phyloP scores from a whole-genome alignment of 1,284 basidiomycete species.

The Porogramme epimiltina region DNA sequence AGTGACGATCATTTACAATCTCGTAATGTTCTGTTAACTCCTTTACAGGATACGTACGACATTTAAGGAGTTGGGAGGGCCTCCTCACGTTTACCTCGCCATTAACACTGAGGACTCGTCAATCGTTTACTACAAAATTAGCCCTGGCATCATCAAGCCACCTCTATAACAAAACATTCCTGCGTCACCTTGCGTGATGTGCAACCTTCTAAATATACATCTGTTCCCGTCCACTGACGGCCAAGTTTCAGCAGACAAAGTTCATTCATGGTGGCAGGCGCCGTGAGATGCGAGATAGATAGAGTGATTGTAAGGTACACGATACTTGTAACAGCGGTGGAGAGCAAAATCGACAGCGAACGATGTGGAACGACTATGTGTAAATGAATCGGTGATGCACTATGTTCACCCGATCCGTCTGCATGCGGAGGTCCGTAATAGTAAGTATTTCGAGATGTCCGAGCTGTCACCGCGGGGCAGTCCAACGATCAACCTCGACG shows the following conservation, averaged over 20 bases:
- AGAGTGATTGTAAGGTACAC: background rate
- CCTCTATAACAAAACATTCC: slow-evolving; percentile 41
- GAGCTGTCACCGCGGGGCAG: slow-evolving; percentile 31
- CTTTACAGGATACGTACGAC: slow-evolving; percentile 55
- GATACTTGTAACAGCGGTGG: background rate
- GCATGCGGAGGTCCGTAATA: background rate
- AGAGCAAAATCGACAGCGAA: slow-evolving; percentile 4
- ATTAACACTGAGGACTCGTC: slow-evolving; percentile 78
- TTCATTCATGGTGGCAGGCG: no score
- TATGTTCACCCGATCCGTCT: no score
- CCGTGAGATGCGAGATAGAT: no score
- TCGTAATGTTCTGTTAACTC: background rate
- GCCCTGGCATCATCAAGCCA: slow-evolving; percentile 74
- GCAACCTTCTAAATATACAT: no score
- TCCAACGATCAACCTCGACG: slow-evolving; percentile 74
- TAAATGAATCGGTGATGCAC: background rate
- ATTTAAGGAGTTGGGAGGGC: slow-evolving; percentile 50
- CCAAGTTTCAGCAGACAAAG: no score
- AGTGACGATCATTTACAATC: slow-evolving; percentile 1
- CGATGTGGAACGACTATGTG: background rate
- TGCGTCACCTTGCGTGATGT: no score
- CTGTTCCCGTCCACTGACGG: no score
- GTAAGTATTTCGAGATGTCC: background rate
- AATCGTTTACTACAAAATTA: slow-evolving; percentile 81
- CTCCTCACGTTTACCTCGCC: slow-evolving; percentile 63